A percentile compares a stretch with the other conserved stretches of the same genome.
These are phyloP conservation scores for Neurospora hispaniola DNA, from an alignment of 495 filamentous ascomycete species.

Conservation along the genomic window DNA sequence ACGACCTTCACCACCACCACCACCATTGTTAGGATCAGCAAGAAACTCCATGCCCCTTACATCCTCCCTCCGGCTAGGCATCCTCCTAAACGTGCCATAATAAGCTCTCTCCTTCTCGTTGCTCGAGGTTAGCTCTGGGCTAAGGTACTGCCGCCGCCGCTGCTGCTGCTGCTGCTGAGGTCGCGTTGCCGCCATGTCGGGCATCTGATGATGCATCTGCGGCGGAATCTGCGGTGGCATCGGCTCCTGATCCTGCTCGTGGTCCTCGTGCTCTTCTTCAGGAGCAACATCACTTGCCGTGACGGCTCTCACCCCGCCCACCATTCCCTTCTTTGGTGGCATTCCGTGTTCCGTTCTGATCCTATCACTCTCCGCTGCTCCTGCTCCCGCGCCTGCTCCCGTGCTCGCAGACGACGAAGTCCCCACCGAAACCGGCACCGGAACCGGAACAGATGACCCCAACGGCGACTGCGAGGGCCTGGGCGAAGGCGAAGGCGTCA, in stretches of 20 bases:
- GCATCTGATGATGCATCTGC: background rate
- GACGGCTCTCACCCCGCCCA: background rate
- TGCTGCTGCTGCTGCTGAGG: constrained; percentile 20
- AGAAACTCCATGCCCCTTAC: background rate
- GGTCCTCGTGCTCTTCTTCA: background rate
- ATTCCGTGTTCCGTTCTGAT: background rate
- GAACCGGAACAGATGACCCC: background rate
- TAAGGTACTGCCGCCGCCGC: constrained; percentile 22
- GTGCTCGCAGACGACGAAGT: background rate
- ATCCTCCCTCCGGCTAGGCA: background rate
- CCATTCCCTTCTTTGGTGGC: background rate
- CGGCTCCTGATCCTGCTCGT: background rate
- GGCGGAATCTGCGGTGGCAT: background rate
- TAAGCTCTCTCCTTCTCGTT: background rate
- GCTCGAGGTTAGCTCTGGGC: background rate
- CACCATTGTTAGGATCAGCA: background rate
- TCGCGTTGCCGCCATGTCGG: constrained; percentile 27
- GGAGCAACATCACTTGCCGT: background rate
- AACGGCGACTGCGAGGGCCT: background rate
- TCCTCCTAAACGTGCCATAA: background rate
- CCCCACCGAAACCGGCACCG: background rate
- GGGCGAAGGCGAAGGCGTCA: background rate
- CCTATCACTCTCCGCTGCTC: background rate
- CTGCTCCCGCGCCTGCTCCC: too few relatives aligned
- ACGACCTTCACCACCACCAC: background rate